Conservation (phyloP, 2,329 filamentous ascomycete genomes). For the Reticulascus tulasneorum region DNA sequence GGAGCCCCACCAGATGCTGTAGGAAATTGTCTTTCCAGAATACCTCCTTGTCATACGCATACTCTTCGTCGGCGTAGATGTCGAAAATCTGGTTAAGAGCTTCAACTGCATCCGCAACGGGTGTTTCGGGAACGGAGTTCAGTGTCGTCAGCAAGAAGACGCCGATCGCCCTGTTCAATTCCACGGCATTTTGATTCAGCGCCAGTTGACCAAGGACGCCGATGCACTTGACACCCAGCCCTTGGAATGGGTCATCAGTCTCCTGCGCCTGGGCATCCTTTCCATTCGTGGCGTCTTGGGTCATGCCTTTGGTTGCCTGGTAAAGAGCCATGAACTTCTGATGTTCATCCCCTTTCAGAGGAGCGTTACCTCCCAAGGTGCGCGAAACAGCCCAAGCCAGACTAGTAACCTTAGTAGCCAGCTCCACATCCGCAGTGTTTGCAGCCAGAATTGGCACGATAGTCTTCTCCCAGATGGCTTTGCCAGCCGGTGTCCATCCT, state of each 20-base stretch:
- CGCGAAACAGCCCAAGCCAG: conserved; percentile 63
- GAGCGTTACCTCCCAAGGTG: conserved; percentile 42
- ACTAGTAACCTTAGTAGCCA: conserved; percentile 61
- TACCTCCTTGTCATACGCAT: conserved; percentile 55
- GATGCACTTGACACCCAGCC: conserved; percentile 62
- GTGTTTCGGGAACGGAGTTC: conserved; percentile 45
- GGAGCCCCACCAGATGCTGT: conserved; percentile 50
- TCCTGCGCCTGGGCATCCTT: conserved; percentile 18
- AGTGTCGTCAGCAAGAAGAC: conserved; percentile 58
- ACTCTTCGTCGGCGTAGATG: conserved; percentile 60
- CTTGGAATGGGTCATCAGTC: conserved; percentile 54
- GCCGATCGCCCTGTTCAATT: conserved; percentile 59
- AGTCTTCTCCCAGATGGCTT: conserved; percentile 53
- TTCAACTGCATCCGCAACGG: conserved; percentile 57
- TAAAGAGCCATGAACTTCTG: conserved; percentile 63
- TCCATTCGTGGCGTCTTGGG: conserved; percentile 4
- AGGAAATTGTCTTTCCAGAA: conserved; percentile 62
- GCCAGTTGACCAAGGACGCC: conserved; percentile 63
- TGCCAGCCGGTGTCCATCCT: conserved; percentile 51
- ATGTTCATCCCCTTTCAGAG: conserved; percentile 50
- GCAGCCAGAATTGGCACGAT: conserved; percentile 54
- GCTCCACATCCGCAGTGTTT: conserved; percentile 57
- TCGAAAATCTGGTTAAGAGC: conserved; percentile 65
- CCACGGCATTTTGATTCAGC: conserved; percentile 46
- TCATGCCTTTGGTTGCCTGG: conserved; percentile 48